These are phyloP conservation scores for Aegle marmelos DNA, from an alignment of 345 rosid species.

Conservation along the genomic window DNA sequence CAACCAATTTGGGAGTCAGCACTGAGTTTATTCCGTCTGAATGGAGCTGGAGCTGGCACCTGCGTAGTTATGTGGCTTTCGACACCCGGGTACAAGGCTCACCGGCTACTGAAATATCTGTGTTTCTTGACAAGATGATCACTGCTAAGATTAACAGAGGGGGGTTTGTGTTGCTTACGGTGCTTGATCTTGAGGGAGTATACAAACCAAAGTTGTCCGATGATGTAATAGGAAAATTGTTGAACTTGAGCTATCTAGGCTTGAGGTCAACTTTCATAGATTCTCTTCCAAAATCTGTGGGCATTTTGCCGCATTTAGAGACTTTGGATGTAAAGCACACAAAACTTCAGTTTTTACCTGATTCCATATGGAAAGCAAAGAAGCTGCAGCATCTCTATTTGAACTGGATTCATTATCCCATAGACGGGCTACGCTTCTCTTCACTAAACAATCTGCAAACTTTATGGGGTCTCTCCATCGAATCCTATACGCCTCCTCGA, in stretches of 20 bases:
- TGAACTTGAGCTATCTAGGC: neutral
- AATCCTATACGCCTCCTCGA: too few species aligned
- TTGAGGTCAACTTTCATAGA: neutral
- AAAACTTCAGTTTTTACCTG: constrained; percentile 13
- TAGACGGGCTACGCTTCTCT: neutral
- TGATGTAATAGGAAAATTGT: neutral
- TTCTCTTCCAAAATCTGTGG: neutral
- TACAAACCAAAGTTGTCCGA: neutral
- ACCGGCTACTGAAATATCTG: neutral
- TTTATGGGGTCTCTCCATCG: constrained; percentile 10
- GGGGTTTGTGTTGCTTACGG: neutral
- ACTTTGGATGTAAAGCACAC: constrained; percentile 28
- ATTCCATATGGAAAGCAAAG: constrained; percentile 24
- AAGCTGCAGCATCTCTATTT: constrained; percentile 27
- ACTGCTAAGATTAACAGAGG: too few species aligned
- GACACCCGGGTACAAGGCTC: neutral
- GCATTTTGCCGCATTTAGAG: neutral
- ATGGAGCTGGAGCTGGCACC: neutral
- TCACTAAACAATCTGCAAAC: neutral
- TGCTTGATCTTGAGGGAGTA: neutral
- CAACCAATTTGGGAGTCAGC: neutral
- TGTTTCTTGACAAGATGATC: neutral
- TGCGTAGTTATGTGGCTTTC: constrained; percentile 25
- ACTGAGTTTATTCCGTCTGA: neutral
- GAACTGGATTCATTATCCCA: constrained; percentile 18